A percentile compares a stretch with the other conserved stretches of the same genome.
phyloP scores from a whole-genome alignment of 2,329 filamentous ascomycete species.

The Sordariomycetes sp. region DNA sequence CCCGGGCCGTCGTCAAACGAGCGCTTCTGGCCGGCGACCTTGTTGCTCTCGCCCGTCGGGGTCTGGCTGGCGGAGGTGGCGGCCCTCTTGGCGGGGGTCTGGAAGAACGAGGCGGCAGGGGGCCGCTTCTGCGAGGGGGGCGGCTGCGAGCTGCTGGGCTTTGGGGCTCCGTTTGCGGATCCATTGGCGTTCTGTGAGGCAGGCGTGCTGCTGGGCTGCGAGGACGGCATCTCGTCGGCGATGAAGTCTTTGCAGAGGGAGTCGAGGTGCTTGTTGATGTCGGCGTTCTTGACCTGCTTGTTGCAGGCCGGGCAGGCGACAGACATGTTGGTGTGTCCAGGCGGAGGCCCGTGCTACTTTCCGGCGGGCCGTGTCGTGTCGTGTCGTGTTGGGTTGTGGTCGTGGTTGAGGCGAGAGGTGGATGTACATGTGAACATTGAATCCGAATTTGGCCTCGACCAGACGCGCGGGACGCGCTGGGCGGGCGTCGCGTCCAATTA shows the following conservation, averaged over 20 bases:
- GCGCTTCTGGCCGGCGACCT: slow-evolving; percentile 33
- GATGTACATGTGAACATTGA: neutral
- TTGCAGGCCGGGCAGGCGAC: slow-evolving; percentile 74
- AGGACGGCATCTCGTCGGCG: slow-evolving; percentile 32
- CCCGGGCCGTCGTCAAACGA: slow-evolving; percentile 45
- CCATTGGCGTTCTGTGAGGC: slow-evolving; percentile 1
- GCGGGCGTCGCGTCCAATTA: neutral
- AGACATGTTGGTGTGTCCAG: neutral
- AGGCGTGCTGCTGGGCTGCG: slow-evolving; percentile 13
- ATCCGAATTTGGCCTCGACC: neutral
- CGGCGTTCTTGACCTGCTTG: slow-evolving; percentile 56
- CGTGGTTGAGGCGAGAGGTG: neutral
- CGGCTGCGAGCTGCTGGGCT: neutral
- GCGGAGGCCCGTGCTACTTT: neutral
- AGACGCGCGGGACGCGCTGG: neutral
- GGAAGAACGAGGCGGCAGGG: slow-evolving; percentile 46
- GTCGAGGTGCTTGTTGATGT: slow-evolving; percentile 89
- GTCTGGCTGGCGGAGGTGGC: slow-evolving; percentile 6
- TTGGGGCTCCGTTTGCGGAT: slow-evolving; percentile 6
- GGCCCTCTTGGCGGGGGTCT: slow-evolving; percentile 47
- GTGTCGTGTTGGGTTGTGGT: too few relatives aligned
- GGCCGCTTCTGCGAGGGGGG: slow-evolving; percentile 37
- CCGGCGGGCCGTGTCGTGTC: neutral
- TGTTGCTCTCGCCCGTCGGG: neutral
- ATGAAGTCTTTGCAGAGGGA: slow-evolving; percentile 64